phyloP scores from a whole-genome alignment of 768 basidiomycete genomes.

The Boletus rubescentipes region DNA sequence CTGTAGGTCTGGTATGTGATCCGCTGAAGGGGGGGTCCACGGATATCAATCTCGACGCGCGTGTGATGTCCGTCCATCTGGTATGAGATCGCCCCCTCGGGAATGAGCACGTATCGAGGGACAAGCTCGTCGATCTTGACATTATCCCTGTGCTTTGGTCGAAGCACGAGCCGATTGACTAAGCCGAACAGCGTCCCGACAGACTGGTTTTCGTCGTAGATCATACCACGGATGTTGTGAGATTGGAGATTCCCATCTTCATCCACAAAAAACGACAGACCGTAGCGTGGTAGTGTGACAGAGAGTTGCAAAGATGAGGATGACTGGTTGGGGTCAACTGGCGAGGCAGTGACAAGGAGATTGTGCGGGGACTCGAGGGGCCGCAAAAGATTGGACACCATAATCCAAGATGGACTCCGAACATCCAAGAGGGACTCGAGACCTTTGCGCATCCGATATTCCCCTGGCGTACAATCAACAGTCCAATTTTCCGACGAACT shows the following conservation, averaged over 20 bases:
- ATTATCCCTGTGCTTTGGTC: slow-evolving; percentile 14
- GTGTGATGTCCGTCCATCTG: slow-evolving; percentile 2
- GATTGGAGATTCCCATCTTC: too few species aligned
- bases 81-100: slow-evolving; percentile 27
- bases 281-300: slow-evolving; percentile 35
- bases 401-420: slow-evolving; percentile 23
- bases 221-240: slow-evolving; percentile 37
- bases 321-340: background rate
- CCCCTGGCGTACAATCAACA: slow-evolving; percentile 5
- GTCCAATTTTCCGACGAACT: slow-evolving; percentile 22
- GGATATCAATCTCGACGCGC: background rate
- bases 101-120: slow-evolving; percentile 35
- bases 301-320: slow-evolving; percentile 13
- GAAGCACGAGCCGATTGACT: slow-evolving; percentile 39
- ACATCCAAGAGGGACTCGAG: slow-evolving; percentile 20
- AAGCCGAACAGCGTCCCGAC: slow-evolving; percentile 45
- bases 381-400: background rate
- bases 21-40: background rate
- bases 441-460: slow-evolving; percentile 1
- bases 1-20: slow-evolving; percentile 28
- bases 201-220: slow-evolving; percentile 40
- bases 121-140: background rate
- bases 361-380: background rate
- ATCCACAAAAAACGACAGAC: too few species aligned
- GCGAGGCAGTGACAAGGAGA: slow-evolving; percentile 17